These are phyloP conservation scores for Alternaria tenuissima DNA, from an alignment of 2,329 filamentous ascomycete genomes.

Conservation along the genomic window DNA sequence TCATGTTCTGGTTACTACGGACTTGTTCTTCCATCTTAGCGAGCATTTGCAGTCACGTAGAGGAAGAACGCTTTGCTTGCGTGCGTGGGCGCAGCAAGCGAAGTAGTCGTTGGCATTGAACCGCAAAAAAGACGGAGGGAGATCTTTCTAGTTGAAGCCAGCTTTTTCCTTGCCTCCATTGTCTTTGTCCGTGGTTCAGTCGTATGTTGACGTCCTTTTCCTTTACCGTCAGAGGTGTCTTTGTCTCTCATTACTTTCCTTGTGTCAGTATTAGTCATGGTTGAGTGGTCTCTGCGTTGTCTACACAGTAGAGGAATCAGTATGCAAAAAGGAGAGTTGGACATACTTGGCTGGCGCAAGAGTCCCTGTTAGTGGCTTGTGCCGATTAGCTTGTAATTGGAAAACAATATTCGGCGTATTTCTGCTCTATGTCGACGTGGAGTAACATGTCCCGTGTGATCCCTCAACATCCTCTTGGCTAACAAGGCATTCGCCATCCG, in stretches of 20 bases:
- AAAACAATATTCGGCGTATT: constrained; percentile 33
- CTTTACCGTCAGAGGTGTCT: constrained; percentile 30
- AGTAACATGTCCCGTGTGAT: background rate
- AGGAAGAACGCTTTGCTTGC: constrained; percentile 33
- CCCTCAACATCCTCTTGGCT: background rate
- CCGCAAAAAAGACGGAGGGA: constrained; percentile 29
- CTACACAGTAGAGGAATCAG: constrained; percentile 29
- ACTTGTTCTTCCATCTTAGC: constrained; percentile 53
- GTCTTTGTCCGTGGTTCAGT: constrained; percentile 37
- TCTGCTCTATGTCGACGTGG: background rate
- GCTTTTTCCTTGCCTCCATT: constrained; percentile 39
- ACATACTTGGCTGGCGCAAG: constrained; percentile 41
- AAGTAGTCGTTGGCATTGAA: constrained; percentile 28
- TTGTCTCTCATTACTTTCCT: constrained; percentile 29
- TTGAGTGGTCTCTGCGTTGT: constrained; percentile 19
- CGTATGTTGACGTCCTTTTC: constrained; percentile 33
- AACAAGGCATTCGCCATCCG: background rate
- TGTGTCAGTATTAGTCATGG: constrained; percentile 30
- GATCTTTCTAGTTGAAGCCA: constrained; percentile 33
- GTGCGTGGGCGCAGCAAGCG: constrained; percentile 29
- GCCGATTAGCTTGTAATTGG: constrained; percentile 41
- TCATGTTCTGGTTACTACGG: constrained; percentile 53
- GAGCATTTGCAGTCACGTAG: constrained; percentile 51
- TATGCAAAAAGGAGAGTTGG: constrained; percentile 14
- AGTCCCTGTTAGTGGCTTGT: constrained; percentile 33